phyloP scores from a whole-genome alignment of 345 rosid genomes.

The Arabidopsis suecica region DNA sequence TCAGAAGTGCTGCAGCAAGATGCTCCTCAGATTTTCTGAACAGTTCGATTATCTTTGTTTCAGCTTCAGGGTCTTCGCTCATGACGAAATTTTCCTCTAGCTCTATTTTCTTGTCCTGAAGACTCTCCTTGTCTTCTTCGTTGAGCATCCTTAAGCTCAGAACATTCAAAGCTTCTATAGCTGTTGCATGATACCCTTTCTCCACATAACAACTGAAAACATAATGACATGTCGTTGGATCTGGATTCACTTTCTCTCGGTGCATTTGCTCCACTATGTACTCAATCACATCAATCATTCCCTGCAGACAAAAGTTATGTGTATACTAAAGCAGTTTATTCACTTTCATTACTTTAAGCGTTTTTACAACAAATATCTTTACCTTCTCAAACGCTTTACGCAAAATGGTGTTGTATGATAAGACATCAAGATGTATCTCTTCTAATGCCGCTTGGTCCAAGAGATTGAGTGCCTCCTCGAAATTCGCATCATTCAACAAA shows the following conservation, averaged over 20 bases:
- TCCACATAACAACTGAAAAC: conserved; percentile 61
- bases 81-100: conserved; percentile 61
- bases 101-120: conserved; percentile 52
- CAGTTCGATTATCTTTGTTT: conserved; percentile 53
- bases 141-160: conserved; percentile 70
- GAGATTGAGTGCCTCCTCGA: conserved; percentile 62
- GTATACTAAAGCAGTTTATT: background rate
- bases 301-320: conserved; percentile 44
- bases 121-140: conserved; percentile 43
- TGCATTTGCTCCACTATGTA: conserved; percentile 65
- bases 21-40: conserved; percentile 52
- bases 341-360: background rate
- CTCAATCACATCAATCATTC: conserved; percentile 70
- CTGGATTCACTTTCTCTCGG: conserved; percentile 63
- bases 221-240: conserved; percentile 65
- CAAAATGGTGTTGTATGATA: conserved; percentile 70
- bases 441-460: conserved; percentile 60
- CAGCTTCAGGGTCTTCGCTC: conserved; percentile 65
- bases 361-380: conserved; percentile 17
- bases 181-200: conserved; percentile 52
- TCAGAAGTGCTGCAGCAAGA: conserved; percentile 60
- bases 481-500: conserved; percentile 52
- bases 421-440: conserved; percentile 55
- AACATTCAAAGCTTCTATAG: conserved; percentile 78
- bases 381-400: conserved; percentile 61